These are phyloP conservation scores for Jamesozyma piceae DNA, from an alignment of 805 yeast genomes.

Conservation along the genomic window DNA sequence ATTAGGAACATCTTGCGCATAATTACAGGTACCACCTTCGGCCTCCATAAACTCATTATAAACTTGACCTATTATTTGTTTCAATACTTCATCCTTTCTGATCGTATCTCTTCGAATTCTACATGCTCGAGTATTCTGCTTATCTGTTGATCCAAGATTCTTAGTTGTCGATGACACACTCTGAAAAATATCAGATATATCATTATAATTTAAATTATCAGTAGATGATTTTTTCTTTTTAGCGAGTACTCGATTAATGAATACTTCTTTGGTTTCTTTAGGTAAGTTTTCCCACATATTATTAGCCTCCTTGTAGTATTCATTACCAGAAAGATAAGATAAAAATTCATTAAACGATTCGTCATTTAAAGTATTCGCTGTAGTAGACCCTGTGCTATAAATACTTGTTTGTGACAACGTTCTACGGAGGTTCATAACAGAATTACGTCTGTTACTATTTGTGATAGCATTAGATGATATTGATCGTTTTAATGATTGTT, in stretches of 20 bases:
- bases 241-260: constrained; percentile 3
- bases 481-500: constrained; percentile 8
- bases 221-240: constrained; percentile 1
- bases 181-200: background rate
- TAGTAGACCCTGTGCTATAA: constrained; percentile 9
- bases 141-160: background rate
- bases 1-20: background rate
- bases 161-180: background rate
- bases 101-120: background rate
- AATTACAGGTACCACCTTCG: background rate
- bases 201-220: background rate
- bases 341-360: constrained; percentile 9
- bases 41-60: constrained; percentile 1
- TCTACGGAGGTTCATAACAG: constrained; percentile 6
- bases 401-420: constrained; percentile 11
- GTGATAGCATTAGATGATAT: constrained; percentile 11
- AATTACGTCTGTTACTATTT: constrained; percentile 2
- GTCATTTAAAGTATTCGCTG: background rate
- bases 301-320: constrained; percentile 1
- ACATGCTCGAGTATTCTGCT: background rate
- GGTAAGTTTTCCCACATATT: constrained; percentile 9
- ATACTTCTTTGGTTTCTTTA: constrained; percentile 7
- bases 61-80: constrained; percentile 3
- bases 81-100: constrained; percentile 2
- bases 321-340: constrained; percentile 2